Evolutionary conservation across 306 rosid genomes (phyloP).

Genomic region (Ammopiptanthus mongolicus): DNA sequence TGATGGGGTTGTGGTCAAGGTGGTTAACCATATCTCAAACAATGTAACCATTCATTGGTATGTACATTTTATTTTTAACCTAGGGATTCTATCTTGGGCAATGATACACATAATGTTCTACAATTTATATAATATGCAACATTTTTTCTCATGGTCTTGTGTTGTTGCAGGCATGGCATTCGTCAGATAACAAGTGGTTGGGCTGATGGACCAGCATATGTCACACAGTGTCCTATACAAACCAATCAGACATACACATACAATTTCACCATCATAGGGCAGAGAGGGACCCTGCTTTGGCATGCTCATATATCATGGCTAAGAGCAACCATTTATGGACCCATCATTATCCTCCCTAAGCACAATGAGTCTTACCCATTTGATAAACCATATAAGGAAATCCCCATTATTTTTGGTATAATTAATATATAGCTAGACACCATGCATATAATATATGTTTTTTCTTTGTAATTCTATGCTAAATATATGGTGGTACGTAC

Average conservation of each 20-base stretch:
- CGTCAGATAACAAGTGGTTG: constrained; percentile 62
- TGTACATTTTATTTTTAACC: neutral
- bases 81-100: neutral
- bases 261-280: constrained; percentile 70
- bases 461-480: neutral
- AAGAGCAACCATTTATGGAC: constrained; percentile 60
- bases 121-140: neutral
- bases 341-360: constrained; percentile 71
- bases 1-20: constrained; percentile 58
- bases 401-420: constrained; percentile 69
- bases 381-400: constrained; percentile 56
- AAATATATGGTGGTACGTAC: neutral
- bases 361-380: constrained; percentile 70
- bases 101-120: neutral
- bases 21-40: constrained; percentile 54
- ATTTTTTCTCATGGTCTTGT: neutral
- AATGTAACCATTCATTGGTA: constrained; percentile 85
- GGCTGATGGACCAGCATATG: constrained; percentile 84
- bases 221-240: constrained; percentile 88
- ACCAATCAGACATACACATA: constrained; percentile 54
- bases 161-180: constrained; percentile 64
- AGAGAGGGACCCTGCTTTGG: constrained; percentile 80
- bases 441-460: neutral
- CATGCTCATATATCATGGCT: constrained; percentile 92
- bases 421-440: neutral